A percentile compares a stretch with the other conserved stretches of the same genome.
Evolutionary conservation across 2,329 filamentous ascomycete genomes (phyloP).

Genomic region (Davidsoniella neocaledoniae): DNA sequence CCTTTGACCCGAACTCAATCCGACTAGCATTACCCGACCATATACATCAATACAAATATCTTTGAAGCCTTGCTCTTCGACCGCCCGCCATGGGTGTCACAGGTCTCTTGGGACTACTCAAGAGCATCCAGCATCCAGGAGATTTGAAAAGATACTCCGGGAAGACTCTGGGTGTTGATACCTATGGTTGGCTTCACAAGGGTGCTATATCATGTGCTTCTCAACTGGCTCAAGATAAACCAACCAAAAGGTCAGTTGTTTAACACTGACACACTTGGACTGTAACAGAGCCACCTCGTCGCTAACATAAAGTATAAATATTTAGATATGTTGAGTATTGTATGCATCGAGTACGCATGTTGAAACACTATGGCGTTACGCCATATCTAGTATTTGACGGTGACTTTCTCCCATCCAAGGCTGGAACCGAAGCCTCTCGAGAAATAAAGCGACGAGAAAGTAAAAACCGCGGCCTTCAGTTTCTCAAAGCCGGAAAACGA

Average conservation of each 20-base stretch:
- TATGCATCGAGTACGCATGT: constrained; percentile 83
- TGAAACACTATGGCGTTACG: constrained; percentile 81
- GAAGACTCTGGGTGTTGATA: constrained; percentile 85
- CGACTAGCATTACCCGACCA: not conserved
- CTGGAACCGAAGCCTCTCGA: constrained; percentile 64
- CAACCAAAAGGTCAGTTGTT: constrained; percentile 58
- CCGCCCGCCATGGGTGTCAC: constrained; percentile 13
- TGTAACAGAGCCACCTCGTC: not conserved
- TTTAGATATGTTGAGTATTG: constrained; percentile 73
- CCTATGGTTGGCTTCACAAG: constrained; percentile 95
- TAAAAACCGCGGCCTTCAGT: constrained; percentile 56
- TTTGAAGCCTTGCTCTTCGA: not conserved
- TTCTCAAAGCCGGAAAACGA: constrained; percentile 65
- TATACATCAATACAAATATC: not conserved
- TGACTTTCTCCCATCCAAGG: constrained; percentile 86
- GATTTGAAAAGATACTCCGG: constrained; percentile 76
- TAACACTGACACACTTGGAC: not conserved
- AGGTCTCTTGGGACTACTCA: constrained; percentile 65
- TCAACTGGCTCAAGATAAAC: constrained; percentile 75
- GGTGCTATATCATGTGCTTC: constrained; percentile 80
- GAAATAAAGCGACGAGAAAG: constrained; percentile 61
- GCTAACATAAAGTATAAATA: constrained; percentile 2
- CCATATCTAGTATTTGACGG: constrained; percentile 95
- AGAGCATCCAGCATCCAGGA: constrained; percentile 84
- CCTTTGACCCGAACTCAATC: no score